phyloP scores from a whole-genome alignment of 495 filamentous ascomycete genomes.

The Penicillium verhagenii region DNA sequence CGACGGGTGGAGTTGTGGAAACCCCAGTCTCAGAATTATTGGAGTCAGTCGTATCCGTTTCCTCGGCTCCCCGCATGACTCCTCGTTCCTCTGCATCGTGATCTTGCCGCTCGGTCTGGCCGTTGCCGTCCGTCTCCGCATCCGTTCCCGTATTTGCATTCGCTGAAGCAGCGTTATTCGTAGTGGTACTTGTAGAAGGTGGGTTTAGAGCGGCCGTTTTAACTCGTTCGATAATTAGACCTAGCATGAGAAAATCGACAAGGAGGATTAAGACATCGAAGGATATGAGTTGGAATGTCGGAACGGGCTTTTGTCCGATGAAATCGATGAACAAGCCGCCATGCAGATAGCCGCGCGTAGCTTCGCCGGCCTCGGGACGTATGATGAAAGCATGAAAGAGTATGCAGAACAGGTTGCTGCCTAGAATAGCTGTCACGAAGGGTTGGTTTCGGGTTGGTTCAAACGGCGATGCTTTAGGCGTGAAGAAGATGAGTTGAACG shows the following conservation, averaged over 20 bases:
- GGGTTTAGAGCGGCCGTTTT: conserved; percentile 33
- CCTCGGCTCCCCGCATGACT: conserved; percentile 50
- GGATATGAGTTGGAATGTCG: conserved; percentile 59
- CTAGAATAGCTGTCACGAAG: conserved; percentile 67
- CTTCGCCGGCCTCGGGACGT: conserved; percentile 67
- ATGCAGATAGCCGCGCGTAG: conserved; percentile 76
- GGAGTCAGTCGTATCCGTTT: conserved; percentile 3
- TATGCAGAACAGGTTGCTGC: conserved; percentile 70
- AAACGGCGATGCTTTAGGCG: conserved; percentile 70
- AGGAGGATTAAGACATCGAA: conserved; percentile 65
- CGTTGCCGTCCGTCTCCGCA: conserved; percentile 6
- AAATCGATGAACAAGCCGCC: conserved; percentile 86
- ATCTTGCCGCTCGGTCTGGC: conserved; percentile 51
- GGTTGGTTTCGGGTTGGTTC: conserved; percentile 61
- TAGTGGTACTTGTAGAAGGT: conserved; percentile 4
- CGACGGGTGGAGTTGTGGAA: conserved; percentile 3
- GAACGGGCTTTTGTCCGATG: conserved; percentile 76
- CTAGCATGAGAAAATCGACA: conserved; percentile 73
- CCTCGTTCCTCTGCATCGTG: conserved; percentile 83
- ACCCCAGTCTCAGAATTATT: conserved; percentile 8
- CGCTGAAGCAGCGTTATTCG: conserved; percentile 6
- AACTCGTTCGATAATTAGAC: conserved; percentile 68
- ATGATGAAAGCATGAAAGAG: conserved; percentile 64
- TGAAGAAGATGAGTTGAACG: conserved; percentile 73
- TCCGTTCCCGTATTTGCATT: neutral